Base-by-base conservation (phyloP, 257 asterid genomes). In the Fraxinus americana region DNA sequence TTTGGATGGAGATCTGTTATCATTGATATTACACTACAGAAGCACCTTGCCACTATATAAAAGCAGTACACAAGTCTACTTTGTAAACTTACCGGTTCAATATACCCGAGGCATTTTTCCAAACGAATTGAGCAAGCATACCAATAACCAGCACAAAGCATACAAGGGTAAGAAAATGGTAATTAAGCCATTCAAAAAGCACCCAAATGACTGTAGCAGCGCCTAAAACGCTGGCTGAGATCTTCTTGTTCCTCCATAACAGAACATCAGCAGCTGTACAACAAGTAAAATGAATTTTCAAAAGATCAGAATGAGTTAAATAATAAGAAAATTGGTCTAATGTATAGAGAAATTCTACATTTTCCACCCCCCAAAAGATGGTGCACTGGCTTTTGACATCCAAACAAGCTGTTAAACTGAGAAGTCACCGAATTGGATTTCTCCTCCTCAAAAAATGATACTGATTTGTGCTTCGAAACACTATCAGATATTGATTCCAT, bases 201-300 rank as follows among this genome's bases (percentile, higher is more conserved):
- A 90, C 88, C 98, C 98, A 94, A 65, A 87, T 70, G 13, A 84
- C 74, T 9, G 98, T 90, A n/a, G 98, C 95, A 67, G 90, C 84
- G 30, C 85, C 75, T 73, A 94, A 80, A 67, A 83, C 79, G 35
- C 97, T 81, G 21, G 92, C 97, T 14, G 97, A 94, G 69, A 86
- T 90, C 87, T 87, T 94, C 91, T 94, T 94, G 87, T 92, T 86
- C 84, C 97, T 94, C 98, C 98, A 94, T 61, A 94, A 82, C 68
- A 94, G 81, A 71, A 90, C 90, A 80, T 94, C 97, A 77, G 98
- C 97, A 87, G 97, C 98, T 94, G 82, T 81, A 79, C 17, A 52
- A 36, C 72, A 71, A 74, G 52, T 11, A 25, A 16, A 74, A 27
- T 25, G 9, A n/a, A 54, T 19, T 54, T 12, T 2, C 10, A n/a